Base-by-base conservation (phyloP, 2,329 filamentous ascomycete species). In the Stagonosporopsis vannaccii region DNA sequence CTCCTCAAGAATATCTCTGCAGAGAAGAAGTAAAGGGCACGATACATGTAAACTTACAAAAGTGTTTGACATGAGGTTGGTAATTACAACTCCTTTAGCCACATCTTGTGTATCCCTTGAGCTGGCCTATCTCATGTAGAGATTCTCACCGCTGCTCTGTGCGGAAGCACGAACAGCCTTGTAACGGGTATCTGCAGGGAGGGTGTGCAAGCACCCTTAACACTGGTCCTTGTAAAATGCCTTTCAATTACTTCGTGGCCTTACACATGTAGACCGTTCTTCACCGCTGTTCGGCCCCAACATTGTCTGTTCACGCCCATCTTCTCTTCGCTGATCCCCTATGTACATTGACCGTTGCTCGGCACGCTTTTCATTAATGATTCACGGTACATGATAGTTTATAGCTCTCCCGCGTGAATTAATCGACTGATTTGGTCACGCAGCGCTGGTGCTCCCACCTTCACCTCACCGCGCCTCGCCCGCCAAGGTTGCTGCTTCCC, bases 1-100 rank as follows among this genome's bases (percentile, higher is more conserved):
- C 82, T 97, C 77, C 77, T 97, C 48, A 85, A 87, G 56, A 81
- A 85, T 54, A 75, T 86, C 51, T 79, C 82, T 9, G 49, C 45
- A 5, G 53, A 56, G 43, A 56, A 56, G 41, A 58, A 53, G 35
- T 56, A 45, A 37, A 25, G 13, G 4, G 30, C 6, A 4, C 17
- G 13, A 23, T 17, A 26, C 39, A 42, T n/a, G 23, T 57, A 47
- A 19, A 28, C 20, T 12, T n/a, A 26, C 20, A 23, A 52, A 33
- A 41, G 47, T 22, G 35, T 32, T 6, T 25, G 22, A 25, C 19
- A 20, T 23, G 7, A 50, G 45, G 52, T 35, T 39, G 32, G 44
- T 55, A 13, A 35, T 36, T 9, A 19, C 13, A 5, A 36, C 11
- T 6, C 26, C 32, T 42, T 33, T 17, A 48, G 12, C 32, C 26